A percentile compares a stretch with the other conserved stretches of the same genome.
phyloP scores from a whole-genome alignment of 2,329 filamentous ascomycete genomes.

The Alternaria rosae region DNA sequence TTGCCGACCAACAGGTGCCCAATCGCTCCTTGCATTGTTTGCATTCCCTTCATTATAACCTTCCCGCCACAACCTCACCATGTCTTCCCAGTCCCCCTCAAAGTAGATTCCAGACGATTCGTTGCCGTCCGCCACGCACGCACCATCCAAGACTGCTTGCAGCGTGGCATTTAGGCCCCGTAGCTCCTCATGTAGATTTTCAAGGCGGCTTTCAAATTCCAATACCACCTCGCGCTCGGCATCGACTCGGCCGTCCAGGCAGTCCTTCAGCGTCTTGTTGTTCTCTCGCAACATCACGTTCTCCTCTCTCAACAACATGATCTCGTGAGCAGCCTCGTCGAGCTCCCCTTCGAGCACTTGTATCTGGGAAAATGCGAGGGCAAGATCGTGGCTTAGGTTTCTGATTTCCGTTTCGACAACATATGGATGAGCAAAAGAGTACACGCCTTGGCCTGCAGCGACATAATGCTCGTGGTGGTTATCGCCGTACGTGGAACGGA shows the following conservation, averaged over 20 bases:
- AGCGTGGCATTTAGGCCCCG: neutral
- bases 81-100: neutral
- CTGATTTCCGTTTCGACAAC: neutral
- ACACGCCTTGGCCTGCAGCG: neutral
- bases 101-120: neutral
- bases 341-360: neutral
- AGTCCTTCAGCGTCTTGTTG: neutral
- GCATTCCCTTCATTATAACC: neutral
- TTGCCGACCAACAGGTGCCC: neutral
- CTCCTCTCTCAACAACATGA: neutral
- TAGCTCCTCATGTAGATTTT: neutral
- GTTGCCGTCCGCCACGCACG: neutral
- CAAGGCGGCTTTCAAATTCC: neutral
- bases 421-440: neutral
- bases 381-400: neutral
- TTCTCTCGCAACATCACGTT: neutral
- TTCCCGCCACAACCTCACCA: neutral
- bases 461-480: neutral
- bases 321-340: neutral
- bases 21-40: neutral
- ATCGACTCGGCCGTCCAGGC: neutral
- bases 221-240: neutral
- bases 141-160: neutral
- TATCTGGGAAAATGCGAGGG: neutral
- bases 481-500: neutral